Evolutionary conservation across 768 basidiomycete genomes (phyloP).

Genomic region (Gymnopilus junonius): DNA sequence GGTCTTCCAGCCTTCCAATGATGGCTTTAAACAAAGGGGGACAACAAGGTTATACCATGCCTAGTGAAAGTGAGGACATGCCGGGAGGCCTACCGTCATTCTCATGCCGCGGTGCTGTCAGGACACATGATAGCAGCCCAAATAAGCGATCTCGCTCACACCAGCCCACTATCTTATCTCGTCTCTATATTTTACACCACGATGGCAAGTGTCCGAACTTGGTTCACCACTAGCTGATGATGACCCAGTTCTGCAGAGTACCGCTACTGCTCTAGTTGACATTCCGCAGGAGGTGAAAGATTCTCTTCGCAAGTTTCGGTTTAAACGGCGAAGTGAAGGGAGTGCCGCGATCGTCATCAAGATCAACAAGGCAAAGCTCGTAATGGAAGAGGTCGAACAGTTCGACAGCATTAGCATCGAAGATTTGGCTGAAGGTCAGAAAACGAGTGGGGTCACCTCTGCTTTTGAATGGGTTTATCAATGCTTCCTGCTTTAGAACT

Average conservation of each 20-base stretch:
- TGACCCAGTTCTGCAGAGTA: slow-evolving; percentile 45
- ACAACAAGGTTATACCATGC: neutral
- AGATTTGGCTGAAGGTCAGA: slow-evolving; percentile 84
- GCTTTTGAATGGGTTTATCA: neutral
- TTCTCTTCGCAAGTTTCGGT: slow-evolving; percentile 79
- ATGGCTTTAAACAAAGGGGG: neutral
- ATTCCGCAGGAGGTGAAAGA: slow-evolving; percentile 81
- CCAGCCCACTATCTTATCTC: slow-evolving; percentile 30
- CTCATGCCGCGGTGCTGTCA: neutral
- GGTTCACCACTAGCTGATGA: slow-evolving; percentile 1
- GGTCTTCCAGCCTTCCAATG: neutral
- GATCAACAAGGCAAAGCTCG: slow-evolving; percentile 82
- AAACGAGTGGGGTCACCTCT: neutral
- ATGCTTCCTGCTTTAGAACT: slow-evolving; percentile 56
- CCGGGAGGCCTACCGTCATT: neutral
- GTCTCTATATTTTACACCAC: slow-evolving; percentile 26
- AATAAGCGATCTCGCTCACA: slow-evolving; percentile 11
- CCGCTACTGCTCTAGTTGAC: slow-evolving; percentile 67
- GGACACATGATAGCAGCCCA: slow-evolving; percentile 10
- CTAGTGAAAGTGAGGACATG: slow-evolving; percentile 4
- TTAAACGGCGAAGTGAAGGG: slow-evolving; percentile 71
- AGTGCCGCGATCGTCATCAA: slow-evolving; percentile 86
- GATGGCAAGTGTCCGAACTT: slow-evolving; percentile 37
- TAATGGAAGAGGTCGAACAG: slow-evolving; percentile 85
- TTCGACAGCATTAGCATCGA: slow-evolving; percentile 78